phyloP scores from a whole-genome alignment of 208 protist species.

The Tritrichomonas foetus region DNA sequence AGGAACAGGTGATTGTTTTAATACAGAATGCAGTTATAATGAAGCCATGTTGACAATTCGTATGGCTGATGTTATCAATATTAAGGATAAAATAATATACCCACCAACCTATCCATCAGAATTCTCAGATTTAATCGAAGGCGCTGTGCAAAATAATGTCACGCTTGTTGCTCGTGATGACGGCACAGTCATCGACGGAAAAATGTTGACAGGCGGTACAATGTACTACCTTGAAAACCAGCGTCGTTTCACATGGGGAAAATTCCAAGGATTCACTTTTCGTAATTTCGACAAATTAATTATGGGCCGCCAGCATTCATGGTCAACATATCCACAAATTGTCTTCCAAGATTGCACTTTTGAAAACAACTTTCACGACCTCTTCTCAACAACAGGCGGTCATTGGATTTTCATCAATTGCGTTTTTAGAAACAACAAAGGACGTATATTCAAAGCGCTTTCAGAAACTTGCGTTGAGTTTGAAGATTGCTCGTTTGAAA shows the following conservation, averaged over 20 bases:
- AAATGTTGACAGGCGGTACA: not conserved
- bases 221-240: constrained; percentile 40
- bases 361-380: not conserved
- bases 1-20: constrained; percentile 2
- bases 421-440: not conserved
- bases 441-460: constrained; percentile 1
- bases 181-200: constrained; percentile 10
- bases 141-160: not conserved
- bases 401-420: constrained; percentile 35
- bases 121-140: constrained; percentile 37
- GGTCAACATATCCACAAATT: constrained; percentile 9
- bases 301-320: not conserved
- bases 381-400: not conserved
- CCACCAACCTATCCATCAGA: not conserved
- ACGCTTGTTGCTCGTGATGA: not conserved
- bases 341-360: constrained; percentile 33
- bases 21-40: not conserved
- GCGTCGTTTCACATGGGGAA: not conserved
- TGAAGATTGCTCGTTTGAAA: constrained; percentile 21
- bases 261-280: constrained; percentile 19
- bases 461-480: constrained; percentile 11
- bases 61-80: not conserved
- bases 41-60: not conserved
- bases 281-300: constrained; percentile 30
- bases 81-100: not conserved